Conservation (phyloP, 257 asterid species). For the Solanum raphanifolium region DNA sequence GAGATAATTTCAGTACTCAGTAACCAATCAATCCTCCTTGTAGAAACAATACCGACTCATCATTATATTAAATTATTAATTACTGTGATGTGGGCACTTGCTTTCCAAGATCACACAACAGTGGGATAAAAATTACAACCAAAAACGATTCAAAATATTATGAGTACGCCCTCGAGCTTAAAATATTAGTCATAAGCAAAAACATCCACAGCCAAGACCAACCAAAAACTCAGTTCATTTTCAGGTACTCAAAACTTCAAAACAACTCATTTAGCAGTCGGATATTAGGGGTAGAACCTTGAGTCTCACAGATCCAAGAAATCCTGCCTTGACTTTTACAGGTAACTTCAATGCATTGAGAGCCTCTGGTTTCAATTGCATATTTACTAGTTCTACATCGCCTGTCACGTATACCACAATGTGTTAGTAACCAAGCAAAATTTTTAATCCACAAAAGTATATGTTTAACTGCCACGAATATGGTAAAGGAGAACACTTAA, state of each 20-base stretch:
- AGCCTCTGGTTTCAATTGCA: conserved; percentile 99
- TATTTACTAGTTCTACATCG: conserved; percentile 84
- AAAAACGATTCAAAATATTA: background rate
- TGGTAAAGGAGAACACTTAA: background rate
- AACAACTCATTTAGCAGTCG: background rate
- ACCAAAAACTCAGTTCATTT: background rate
- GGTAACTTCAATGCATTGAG: conserved; percentile 96
- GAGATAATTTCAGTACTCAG: background rate
- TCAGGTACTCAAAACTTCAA: background rate
- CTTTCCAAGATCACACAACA: background rate
- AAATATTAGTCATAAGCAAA: background rate
- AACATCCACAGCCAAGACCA: background rate
- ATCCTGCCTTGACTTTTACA: conserved; percentile 95
- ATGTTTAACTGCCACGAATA: background rate
- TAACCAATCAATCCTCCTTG: background rate
- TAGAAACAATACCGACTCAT: background rate
- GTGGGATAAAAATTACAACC: background rate
- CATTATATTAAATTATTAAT: background rate
- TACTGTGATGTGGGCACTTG: background rate
- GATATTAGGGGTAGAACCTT: conserved; percentile 47
- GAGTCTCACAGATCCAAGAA: conserved; percentile 94
- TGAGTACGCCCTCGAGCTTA: background rate
- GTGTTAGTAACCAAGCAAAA: background rate
- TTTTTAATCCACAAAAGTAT: background rate
- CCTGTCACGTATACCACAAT: conserved; percentile 34